These are phyloP conservation scores for Penstemon barbatus DNA, from an alignment of 257 asterid genomes.

Conservation along the genomic window DNA sequence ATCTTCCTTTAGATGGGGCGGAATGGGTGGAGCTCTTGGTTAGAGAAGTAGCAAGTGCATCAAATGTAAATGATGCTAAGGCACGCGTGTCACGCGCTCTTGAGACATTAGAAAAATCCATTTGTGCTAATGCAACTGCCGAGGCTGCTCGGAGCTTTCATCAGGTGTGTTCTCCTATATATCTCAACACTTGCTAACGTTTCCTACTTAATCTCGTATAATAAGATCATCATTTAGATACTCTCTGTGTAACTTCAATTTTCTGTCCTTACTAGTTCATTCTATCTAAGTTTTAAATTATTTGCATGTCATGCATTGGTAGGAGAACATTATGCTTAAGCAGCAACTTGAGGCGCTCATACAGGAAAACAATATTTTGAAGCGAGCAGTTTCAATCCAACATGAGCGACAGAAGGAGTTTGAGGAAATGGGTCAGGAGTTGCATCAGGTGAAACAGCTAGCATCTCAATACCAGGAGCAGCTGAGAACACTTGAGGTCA, in stretches of 20 bases:
- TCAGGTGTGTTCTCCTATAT: slow-evolving; percentile 50
- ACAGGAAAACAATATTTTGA: slow-evolving; percentile 74
- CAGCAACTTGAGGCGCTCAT: slow-evolving; percentile 69
- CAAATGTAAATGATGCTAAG: slow-evolving; percentile 56
- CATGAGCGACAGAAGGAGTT: slow-evolving; percentile 88
- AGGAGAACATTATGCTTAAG: slow-evolving; percentile 73
- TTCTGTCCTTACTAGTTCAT: background rate
- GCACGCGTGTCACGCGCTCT: slow-evolving; percentile 54
- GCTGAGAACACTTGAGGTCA: slow-evolving; percentile 89
- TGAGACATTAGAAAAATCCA: slow-evolving; percentile 59
- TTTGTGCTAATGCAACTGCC: slow-evolving; percentile 51
- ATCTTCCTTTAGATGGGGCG: slow-evolving; percentile 49
- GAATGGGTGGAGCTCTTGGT: slow-evolving; percentile 70
- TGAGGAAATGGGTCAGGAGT: slow-evolving; percentile 72
- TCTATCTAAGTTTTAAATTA: background rate
- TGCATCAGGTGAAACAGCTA: slow-evolving; percentile 79
- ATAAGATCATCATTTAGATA: background rate
- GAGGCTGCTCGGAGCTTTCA: slow-evolving; percentile 62
- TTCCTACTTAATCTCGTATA: background rate
- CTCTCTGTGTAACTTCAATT: background rate
- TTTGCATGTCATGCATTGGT: background rate
- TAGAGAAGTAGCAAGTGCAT: slow-evolving; percentile 50
- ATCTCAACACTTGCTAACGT: slow-evolving; percentile 3
- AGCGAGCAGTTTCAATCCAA: slow-evolving; percentile 81
- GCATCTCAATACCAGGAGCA: slow-evolving; percentile 91